Evolutionary conservation across 164 flowering plant genomes (phyloP).

Genomic region (Dillenia turbinata): DNA sequence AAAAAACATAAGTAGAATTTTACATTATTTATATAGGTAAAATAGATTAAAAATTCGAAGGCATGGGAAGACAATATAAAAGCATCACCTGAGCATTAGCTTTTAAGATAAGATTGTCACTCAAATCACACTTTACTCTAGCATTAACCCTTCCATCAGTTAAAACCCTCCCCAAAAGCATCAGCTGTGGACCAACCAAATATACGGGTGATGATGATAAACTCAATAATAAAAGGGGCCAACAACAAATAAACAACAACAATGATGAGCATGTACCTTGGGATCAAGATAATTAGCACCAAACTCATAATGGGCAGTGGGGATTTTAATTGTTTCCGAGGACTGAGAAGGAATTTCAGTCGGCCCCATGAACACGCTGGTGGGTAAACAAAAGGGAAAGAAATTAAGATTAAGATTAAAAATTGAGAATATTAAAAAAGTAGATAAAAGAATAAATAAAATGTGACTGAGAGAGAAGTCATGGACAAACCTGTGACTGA

Average conservation of each 20-base stretch:
- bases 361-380: conserved; percentile 87
- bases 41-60: not conserved
- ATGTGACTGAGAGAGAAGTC: not conserved
- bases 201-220: not conserved
- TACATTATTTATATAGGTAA: conserved; percentile 2
- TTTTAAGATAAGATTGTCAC: conserved; percentile 69
- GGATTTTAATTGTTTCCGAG: conserved; percentile 77
- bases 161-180: conserved; percentile 85
- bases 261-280: conserved; percentile 34
- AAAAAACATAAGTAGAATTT: conserved; percentile 8
- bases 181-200: conserved; percentile 36
- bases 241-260: not conserved
- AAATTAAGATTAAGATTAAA: not conserved
- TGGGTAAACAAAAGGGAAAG: not conserved
- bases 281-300: conserved; percentile 95
- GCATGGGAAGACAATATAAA: conserved; percentile 2
- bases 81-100: conserved; percentile 72
- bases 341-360: conserved; percentile 83
- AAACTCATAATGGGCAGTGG: conserved; percentile 87
- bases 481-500: conserved; percentile 73
- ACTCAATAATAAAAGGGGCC: not conserved
- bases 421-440: not conserved
- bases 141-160: conserved; percentile 88
- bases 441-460: not conserved
- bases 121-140: conserved; percentile 67